Base-by-base conservation (phyloP, 805 yeast species). In the Zygoascus ofunaensis region DNA sequence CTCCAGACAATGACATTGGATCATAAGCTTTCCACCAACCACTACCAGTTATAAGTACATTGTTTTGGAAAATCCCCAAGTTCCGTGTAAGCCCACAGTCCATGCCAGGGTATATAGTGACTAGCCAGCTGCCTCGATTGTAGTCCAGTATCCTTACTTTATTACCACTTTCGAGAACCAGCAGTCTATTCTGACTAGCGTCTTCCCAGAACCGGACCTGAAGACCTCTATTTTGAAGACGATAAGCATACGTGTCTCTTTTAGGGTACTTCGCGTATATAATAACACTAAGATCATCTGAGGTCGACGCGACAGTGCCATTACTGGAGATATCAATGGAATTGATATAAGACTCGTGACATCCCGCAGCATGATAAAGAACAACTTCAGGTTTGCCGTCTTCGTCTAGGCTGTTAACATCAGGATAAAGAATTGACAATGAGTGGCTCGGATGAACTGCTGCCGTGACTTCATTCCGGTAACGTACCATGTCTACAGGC, bases 1-100 rank as follows among this genome's bases (percentile, higher is more conserved):
- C 69, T 18, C 65, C 66, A 19, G 41, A 39, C 3, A 65, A 46
- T 1, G 49, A 33, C 1, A 49, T 48, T 4, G 56, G 45, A 18
- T 54, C 49, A 46, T 60, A 65, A 18, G 52, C 47, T 42, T 63
- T 62, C 57, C 60, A 56, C 64, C 65, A 60, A 3, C 68, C 68
- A 17, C 56, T 51, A 5, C 67, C 68, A 17, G 62, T 44, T 5
- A 62, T 64, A 1, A 59, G 43, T 1, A 65, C 23, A 33, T 54
- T 53, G 2, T 54, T 60, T 19, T 59, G 51, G 21, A 46, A 34
- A 3, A 57, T 32, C 2, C 56, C 40, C 1, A 62, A 55, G 39
- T 57, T 62, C 4, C 39, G 40, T 5, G 56, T 54, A 35, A 36
- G 45, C 23, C 33, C 42, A 10, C 26, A 39, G 30, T 17, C 22